Base-by-base conservation (phyloP, 805 yeast genomes). In the Hanseniaspora vineae region DNA sequence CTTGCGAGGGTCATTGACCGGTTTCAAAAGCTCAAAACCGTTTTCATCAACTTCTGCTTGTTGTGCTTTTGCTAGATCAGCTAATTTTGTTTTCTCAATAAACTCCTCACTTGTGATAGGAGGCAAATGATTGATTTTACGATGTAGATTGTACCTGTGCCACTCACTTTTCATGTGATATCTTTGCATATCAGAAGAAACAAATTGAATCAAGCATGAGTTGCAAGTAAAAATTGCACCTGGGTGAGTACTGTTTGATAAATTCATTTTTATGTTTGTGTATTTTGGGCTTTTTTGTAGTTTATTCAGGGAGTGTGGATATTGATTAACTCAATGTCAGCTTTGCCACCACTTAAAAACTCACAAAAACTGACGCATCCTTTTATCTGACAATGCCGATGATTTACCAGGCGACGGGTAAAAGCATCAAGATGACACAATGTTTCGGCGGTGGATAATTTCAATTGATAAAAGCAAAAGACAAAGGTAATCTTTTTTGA, bases 111-210 rank as follows among this genome's bases (percentile, higher is more conserved):
- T 77, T 17, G 80, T 66, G 31, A 88, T 77, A 1, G 95, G 81
- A 6, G 89, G 81, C 49, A 88, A 66, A 31, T 75, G 75, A 1
- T 96, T 95, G 32, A 92, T 96, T 57, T 96, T 76, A 67, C 98
- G 78, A 61, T 92, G 92, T 59, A 92, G 73, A 59, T 92, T 92
- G 65, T 92, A 92, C 52, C 98, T 75, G 61, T 92, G 98, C 98
- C 98, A 92, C 49, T 92, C 98, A 2, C 96, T 81, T 61, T 85
- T 87, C 98, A 92, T 92, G 62, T 92, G 98, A 53, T 74, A 75
- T 52, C 97, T 73, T 67, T 92, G 98, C 50, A 80, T 71, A 52
- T 81, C 92, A n/a, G 95, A 81, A 35, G 80, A 71, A 42, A 81
- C 77, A 59, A 92, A 92, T 43, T 80, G 80, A 53, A 87, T 77